Percentiles rank a stretch among this genome's conserved stretches.
Conservation (phyloP, 495 filamentous ascomycete species). For the Penicillium paradoxum region DNA sequence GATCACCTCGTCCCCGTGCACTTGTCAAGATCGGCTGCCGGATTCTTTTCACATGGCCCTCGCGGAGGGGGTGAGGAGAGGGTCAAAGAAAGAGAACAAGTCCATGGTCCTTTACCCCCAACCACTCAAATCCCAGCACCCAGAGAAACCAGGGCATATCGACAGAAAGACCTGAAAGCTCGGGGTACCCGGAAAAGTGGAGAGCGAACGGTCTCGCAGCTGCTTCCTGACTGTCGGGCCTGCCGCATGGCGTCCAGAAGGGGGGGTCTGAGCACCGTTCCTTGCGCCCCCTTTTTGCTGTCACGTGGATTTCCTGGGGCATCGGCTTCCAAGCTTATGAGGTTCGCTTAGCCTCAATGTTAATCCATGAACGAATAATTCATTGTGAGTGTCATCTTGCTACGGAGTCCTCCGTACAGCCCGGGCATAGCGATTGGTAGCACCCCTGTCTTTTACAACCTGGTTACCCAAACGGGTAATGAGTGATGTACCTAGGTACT, state of each 20-base stretch:
- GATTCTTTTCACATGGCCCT: neutral
- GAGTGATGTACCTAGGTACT: too few species aligned
- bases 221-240: slow-evolving; percentile 43
- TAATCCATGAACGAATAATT: too few species aligned
- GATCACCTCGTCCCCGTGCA: slow-evolving; percentile 23
- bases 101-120: too few species aligned
- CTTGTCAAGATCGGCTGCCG: slow-evolving; percentile 3
- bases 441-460: neutral
- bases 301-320: neutral
- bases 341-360: too few species aligned
- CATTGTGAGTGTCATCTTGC: too few species aligned
- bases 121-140: neutral
- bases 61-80: too few species aligned
- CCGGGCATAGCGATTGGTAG: neutral
- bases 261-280: neutral
- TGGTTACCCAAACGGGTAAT: neutral
- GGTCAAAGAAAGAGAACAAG: too few species aligned
- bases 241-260: slow-evolving; percentile 9
- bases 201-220: slow-evolving; percentile 42
- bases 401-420: too few species aligned
- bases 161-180: neutral
- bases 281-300: neutral
- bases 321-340: too few species aligned
- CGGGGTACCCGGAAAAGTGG: slow-evolving; percentile 19
- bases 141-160: neutral